Evolutionary conservation across 2,329 filamentous ascomycete species (phyloP), one percentile per base, ranked within the genome.

Genomic region (Thermothelomyces thermophilus): DNA sequence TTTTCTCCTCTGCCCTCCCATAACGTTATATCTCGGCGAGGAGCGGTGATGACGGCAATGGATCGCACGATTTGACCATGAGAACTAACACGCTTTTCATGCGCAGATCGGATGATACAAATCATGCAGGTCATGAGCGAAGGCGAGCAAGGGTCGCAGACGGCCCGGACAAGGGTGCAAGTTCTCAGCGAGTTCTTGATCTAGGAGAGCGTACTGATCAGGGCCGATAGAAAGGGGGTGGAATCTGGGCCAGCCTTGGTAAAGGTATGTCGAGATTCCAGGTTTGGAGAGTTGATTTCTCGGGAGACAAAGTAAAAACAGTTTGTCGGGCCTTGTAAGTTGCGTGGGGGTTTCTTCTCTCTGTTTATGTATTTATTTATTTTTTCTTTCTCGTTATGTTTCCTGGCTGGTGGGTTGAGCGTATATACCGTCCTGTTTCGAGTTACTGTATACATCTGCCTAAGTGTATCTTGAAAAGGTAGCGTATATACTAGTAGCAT

Each of bases 41-140:
- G 24, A 26, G 24, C 9, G 5, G 9, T 26, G 24, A 26, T 9
- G 24, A 9, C 24, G 24, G 5, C 9, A 9, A 5, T 9, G 24
- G 24, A 9, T 33, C 13, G 10, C 10, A 10, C 13, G 31, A 10
- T 33, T 10, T 33, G 10, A 10, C n/a, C 14, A 33, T 33, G 20
- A 6, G 16, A 5, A 35, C 22, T 44, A 13, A 35, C 14, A n/a
- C 8, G 33, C 7, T 16, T n/a, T n/a, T n/a, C n/a, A 39, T 22
- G 24, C 34, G 51, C 9, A 82, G 77, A 71, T 36, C 72, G 74
- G 53, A 83, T 84, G 80, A 76, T 84, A 24, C 72, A 82, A 47
- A 83, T 84, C 43, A 76, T 84, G 77, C 71, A 76, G 49, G 60
- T 71, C 14, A 82, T 82, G 72, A 73, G 73, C 20, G 73, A 76